Base-by-base conservation (phyloP, 2,329 filamentous ascomycete species). In the Macrophomina tecta region DNA sequence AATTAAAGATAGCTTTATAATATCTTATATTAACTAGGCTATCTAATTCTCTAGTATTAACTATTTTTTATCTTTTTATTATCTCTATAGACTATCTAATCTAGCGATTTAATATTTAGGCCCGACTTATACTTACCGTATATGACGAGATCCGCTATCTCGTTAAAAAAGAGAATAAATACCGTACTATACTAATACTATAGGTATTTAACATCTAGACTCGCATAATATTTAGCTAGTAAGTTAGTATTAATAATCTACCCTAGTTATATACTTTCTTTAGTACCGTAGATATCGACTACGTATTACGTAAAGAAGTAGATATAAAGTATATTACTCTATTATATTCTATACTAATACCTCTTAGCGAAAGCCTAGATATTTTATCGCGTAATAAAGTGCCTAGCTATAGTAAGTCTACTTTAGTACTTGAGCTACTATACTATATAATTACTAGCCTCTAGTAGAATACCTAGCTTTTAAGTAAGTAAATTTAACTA, bases 81-180 rank as follows among this genome's bases (percentile, higher is more conserved):
- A 88, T 98, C 2, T 86, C 89, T 12, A 99, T 99, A 95, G 94
- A 98, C 76, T 97, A 97, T 75, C 85, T 99, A 3, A 90, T 90
- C 64, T 88, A 93, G 1, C 91, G 90, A 5, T 99, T 91, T 82
- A 94, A 92, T 73, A 88, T 99, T 68, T 80, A 91, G 64, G 93
- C 93, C 4, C 91, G 96, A 1, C 83, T 99, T 1, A 88, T 94
- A 16, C 93, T 99, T 68, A 98, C 94, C 0, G 95, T 99, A 0
- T 96, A 99, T 76, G 96, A 99, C 74, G 96, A 99, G 79, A 98
- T 99, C 69, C 87, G 95, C 16, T 99, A 99, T 74, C 85, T 99
- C 0, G 93, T 97, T 48, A 90, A 90, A 73, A 86, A 94, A 2
- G 84, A 91, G 68, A 93, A 99, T 79, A 92, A 90, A 73, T 99